Evolutionary conservation across 2,329 filamentous ascomycete species (phyloP).

Genomic region (Gaeumannomyces sp.): DNA sequence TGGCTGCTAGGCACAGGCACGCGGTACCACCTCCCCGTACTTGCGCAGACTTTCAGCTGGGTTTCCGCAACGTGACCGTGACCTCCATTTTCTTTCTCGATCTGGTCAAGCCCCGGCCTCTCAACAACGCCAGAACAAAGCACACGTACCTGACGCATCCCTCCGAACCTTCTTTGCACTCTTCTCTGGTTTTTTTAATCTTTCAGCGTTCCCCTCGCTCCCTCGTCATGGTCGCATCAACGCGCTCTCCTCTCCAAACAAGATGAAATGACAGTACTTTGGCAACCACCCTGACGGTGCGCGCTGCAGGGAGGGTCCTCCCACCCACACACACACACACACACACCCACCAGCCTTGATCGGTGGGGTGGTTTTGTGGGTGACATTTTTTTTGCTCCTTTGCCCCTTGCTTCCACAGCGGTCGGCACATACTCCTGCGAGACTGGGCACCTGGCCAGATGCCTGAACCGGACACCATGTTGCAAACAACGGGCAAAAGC

Average conservation of each 20-base stretch:
- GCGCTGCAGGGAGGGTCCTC: not conserved
- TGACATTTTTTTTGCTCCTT: not conserved
- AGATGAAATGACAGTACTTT: not conserved
- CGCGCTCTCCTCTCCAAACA: not conserved
- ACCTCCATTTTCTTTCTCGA: not conserved
- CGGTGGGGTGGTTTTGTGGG: not conserved
- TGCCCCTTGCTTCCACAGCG: not conserved
- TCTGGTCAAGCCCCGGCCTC: not conserved
- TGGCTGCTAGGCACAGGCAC: too few species aligned
- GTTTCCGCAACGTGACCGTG: too few species aligned
- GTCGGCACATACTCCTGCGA: not conserved
- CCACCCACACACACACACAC: too few species aligned
- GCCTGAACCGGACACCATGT: too few species aligned
- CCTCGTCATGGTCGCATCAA: not conserved
- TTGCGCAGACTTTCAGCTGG: too few species aligned
- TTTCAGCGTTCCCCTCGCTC: not conserved
- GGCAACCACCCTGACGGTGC: not conserved
- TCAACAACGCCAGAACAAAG: not conserved
- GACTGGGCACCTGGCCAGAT: not conserved
- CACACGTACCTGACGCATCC: not conserved
- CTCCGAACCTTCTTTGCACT: not conserved
- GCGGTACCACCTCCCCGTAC: too few species aligned
- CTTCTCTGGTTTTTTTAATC: not conserved
- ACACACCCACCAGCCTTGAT: too few species aligned
- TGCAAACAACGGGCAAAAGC: too few species aligned